These are phyloP conservation scores for Pyrenula aspistea DNA, from an alignment of 495 filamentous ascomycete species.

Conservation along the genomic window DNA sequence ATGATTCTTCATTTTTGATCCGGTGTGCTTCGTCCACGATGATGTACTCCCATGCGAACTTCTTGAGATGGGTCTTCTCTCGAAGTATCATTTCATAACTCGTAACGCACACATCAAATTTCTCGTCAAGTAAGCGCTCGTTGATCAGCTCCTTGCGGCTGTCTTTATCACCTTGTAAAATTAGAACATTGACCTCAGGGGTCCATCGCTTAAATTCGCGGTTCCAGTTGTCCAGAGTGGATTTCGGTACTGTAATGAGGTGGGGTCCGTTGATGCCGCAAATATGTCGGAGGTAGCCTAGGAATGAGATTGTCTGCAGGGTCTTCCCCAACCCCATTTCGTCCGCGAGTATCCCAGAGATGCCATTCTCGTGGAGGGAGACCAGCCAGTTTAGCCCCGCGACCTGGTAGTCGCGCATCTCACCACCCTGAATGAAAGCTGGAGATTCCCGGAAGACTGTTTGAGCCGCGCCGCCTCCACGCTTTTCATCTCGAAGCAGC, in stretches of 20 bases:
- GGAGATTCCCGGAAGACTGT: conserved; percentile 92
- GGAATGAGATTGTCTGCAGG: conserved; percentile 78
- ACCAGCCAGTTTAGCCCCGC: conserved; percentile 97
- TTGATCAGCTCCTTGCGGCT: conserved; percentile 81
- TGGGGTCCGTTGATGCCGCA: conserved; percentile 86
- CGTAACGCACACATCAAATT: conserved; percentile 91
- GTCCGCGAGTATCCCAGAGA: conserved; percentile 93
- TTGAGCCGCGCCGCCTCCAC: conserved; percentile 61
- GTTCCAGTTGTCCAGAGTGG: conserved; percentile 97
- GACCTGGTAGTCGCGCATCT: conserved; percentile 94
- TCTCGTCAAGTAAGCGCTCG: conserved; percentile 79
- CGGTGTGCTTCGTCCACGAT: conserved; percentile 98
- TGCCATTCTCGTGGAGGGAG: conserved; percentile 95
- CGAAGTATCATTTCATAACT: conserved; percentile 94
- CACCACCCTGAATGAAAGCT: conserved; percentile 67
- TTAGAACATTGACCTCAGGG: conserved; percentile 86
- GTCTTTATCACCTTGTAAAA: conserved; percentile 92
- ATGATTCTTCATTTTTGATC: conserved; percentile 99
- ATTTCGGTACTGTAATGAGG: conserved; percentile 88
- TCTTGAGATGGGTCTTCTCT: conserved; percentile 90
- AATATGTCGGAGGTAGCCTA: conserved; percentile 87
- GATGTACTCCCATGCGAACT: conserved; percentile 99
- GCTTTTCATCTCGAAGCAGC: conserved; percentile 80
- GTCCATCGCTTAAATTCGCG: conserved; percentile 91
- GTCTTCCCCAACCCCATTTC: conserved; percentile 98